Base-by-base conservation (phyloP, 345 rosid species). In the Stellera chamaejasme region DNA sequence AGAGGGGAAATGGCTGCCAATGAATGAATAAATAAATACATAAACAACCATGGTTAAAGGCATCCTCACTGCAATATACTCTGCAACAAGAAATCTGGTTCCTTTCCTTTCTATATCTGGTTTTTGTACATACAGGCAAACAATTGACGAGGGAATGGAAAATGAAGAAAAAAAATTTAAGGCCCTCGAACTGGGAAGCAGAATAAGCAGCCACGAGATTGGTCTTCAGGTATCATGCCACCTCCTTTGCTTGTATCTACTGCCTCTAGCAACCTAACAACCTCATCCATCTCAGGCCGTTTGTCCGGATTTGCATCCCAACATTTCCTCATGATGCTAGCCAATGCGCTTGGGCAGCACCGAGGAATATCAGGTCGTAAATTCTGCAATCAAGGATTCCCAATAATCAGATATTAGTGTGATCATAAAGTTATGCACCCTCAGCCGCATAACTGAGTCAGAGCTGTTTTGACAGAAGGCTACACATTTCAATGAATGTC, bases 141-240 rank as follows among this genome's bases (percentile, higher is more conserved):
- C 11, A 14, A 19, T 19, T 19, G 23, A 19, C 23, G 23, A 19
- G 23, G 23, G 13, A 19, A 13, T 13, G 39, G 47, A 25, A 3
- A 23, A 60, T 15, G 14, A 11, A 27, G 27, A 23, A 46, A 14
- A 14, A 10, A 50, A 41, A 16, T 13, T 82, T 69, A 87, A 15
- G 92, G 96, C 49, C 96, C 96, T 19, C 87, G 92, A 44, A 70
- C 67, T 11, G 72, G 77, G 50, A 54, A 87, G 67, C 96, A 87
- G 52, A 84, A 77, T 19, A 19, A 32, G 66, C 89, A 87, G 11
- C 85, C 83, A 13, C 53, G 62, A 50, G 78, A 66, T 67, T 82
- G 83, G 71, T 78, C 96, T 28, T 84, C 92, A 6, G 96, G 83
- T 58, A 84, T 87, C 96, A 87, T 87, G 62, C 96, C 96, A 56